Percentiles rank a stretch among this genome's conserved stretches.
phyloP scores from a whole-genome alignment of 2,329 filamentous ascomycete species.

The Coniochaeta sp. region DNA sequence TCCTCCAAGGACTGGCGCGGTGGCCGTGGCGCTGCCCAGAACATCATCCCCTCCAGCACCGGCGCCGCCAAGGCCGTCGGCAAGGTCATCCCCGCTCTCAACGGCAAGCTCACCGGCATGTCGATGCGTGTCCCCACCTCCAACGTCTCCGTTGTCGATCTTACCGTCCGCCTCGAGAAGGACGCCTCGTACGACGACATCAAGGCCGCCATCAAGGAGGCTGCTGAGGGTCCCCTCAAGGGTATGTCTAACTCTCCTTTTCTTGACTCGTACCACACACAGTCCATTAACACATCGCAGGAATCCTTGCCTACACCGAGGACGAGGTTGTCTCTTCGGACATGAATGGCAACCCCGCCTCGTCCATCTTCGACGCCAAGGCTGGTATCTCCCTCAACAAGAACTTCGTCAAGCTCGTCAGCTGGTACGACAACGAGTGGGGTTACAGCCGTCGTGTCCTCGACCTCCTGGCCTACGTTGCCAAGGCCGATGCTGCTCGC shows the following conservation, averaged over 20 bases:
- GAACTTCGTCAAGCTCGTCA: constrained; percentile 98
- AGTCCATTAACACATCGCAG: too few species aligned
- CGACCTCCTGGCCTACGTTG: constrained; percentile 72
- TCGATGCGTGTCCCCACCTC: constrained; percentile 96
- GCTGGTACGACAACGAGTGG: constrained; percentile 99
- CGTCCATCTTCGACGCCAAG: constrained; percentile 99
- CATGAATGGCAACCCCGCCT: constrained; percentile 85
- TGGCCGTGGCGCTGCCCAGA: constrained; percentile 96
- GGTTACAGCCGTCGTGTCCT: constrained; percentile 96
- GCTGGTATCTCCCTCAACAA: constrained; percentile 97
- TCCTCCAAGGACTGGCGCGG: constrained; percentile 99
- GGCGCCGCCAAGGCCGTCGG: constrained; percentile 99
- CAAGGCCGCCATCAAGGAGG: constrained; percentile 85
- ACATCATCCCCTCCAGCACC: constrained; percentile 99
- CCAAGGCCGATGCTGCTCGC: constrained; percentile 62
- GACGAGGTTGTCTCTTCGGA: constrained; percentile 94
- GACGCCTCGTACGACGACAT: constrained; percentile 80
- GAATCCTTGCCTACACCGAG: constrained; percentile 90
- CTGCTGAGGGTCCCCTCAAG: constrained; percentile 77
- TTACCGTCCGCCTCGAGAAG: constrained; percentile 94
- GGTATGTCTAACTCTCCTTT: constrained; percentile 50
- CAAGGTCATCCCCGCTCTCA: constrained; percentile 97
- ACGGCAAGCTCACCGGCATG: constrained; percentile 99
- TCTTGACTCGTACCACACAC: too few species aligned
- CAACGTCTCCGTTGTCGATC: constrained; percentile 98